Evolutionary conservation across 2,329 filamentous ascomycete species (phyloP).

Genomic region (Cladophialophora exuberans): DNA sequence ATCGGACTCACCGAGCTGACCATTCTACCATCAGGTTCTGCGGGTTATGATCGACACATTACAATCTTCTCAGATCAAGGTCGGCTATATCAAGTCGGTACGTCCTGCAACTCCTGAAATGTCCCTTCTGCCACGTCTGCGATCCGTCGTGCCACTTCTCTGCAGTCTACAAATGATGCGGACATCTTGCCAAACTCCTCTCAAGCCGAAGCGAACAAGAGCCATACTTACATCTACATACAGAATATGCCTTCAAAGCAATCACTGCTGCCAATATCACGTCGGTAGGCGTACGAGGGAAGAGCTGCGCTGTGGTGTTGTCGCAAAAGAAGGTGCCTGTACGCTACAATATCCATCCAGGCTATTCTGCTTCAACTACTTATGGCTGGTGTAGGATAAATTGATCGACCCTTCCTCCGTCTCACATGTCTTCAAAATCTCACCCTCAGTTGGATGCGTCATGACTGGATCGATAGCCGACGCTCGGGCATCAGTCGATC

Average conservation of each 20-base stretch:
- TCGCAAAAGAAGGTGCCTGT: slow-evolving; percentile 99
- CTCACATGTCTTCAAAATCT: slow-evolving; percentile 96
- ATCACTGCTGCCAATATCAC: slow-evolving; percentile 99
- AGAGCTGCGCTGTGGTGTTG: slow-evolving; percentile 94
- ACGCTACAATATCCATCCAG: slow-evolving; percentile 48
- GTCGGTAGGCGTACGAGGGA: slow-evolving; percentile 91
- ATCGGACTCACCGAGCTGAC: slow-evolving; percentile 34
- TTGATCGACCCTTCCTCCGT: slow-evolving; percentile 97
- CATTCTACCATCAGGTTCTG: slow-evolving; percentile 62
- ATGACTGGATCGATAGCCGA: slow-evolving; percentile 99
- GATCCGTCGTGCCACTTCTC: neutral
- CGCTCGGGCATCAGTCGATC: slow-evolving; percentile 87
- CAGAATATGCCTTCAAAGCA: slow-evolving; percentile 99
- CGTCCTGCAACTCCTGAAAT: slow-evolving; percentile 46
- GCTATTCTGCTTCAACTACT: slow-evolving; percentile 15
- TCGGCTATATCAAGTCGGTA: slow-evolving; percentile 98
- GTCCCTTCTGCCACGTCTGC: neutral
- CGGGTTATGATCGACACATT: slow-evolving; percentile 97
- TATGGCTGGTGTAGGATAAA: slow-evolving; percentile 74
- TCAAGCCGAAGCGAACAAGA: neutral
- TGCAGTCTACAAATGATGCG: neutral
- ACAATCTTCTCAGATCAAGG: slow-evolving; percentile 99
- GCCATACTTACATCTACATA: slow-evolving; percentile 31
- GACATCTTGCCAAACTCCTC: neutral
- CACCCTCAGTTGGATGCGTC: slow-evolving; percentile 93